Percentiles rank a stretch among this genome's conserved stretches.
These are phyloP conservation scores for Tillandsia leiboldiana DNA, from an alignment of 176 grass and related monocot species.

Conservation along the genomic window DNA sequence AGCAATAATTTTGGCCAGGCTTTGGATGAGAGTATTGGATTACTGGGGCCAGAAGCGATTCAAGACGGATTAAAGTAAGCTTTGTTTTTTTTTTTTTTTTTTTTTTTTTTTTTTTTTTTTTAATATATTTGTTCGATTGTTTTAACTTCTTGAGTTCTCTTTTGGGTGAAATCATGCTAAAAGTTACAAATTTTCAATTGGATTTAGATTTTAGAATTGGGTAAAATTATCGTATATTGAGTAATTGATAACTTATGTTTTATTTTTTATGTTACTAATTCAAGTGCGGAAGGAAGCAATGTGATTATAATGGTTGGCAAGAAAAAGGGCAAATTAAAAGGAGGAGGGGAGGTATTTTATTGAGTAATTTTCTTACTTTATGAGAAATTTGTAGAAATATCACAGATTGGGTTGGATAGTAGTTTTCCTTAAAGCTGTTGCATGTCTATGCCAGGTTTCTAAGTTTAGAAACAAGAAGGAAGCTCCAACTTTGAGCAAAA, in stretches of 20 bases:
- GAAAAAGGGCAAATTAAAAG: conserved; percentile 54
- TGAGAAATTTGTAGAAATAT: neutral
- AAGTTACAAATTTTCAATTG: too few species aligned
- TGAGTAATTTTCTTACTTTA: neutral
- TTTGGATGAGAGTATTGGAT: neutral
- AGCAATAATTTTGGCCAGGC: neutral
- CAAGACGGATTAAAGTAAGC: neutral
- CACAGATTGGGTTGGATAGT: neutral
- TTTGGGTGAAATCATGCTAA: neutral
- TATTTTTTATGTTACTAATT: conserved; percentile 14
- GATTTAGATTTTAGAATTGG: too few species aligned
- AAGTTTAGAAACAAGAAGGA: conserved; percentile 42
- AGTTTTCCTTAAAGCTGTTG: neutral
- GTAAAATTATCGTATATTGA: neutral
- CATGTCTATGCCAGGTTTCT: conserved; percentile 24
- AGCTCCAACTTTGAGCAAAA: conserved; percentile 64
- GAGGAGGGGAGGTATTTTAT: conserved; percentile 43
- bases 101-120: neutral
- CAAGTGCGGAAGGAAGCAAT: conserved; percentile 55
- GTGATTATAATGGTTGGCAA: conserved; percentile 52
- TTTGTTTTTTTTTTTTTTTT: neutral
- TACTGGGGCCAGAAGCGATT: neutral
- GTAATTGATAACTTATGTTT: neutral
- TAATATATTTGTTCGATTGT: neutral
- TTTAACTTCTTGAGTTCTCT: neutral